Conservation (phyloP, 2,329 filamentous ascomycete species). For the Microsporum canis region DNA sequence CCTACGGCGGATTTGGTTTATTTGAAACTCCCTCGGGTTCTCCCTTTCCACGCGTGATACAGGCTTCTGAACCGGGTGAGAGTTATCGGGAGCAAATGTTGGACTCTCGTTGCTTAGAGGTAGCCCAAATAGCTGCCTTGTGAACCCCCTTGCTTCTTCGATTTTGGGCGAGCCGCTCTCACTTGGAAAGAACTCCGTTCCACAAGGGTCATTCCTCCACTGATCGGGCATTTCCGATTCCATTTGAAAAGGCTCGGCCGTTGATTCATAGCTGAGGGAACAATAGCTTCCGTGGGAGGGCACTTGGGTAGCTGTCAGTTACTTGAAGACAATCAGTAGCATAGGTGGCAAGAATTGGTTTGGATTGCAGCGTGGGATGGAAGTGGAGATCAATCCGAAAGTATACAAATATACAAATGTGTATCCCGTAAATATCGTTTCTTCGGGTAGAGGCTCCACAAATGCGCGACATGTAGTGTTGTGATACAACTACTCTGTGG, state of each 20-base stretch:
- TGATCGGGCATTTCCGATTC: neutral
- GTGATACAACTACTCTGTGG: constrained; percentile 4
- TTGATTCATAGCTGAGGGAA: neutral
- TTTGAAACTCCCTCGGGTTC: constrained; percentile 62
- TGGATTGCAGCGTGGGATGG: neutral
- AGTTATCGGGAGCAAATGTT: neutral
- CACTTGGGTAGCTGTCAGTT: neutral
- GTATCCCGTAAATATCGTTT: neutral
- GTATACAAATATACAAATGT: neutral
- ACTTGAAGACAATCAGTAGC: neutral
- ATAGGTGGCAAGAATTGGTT: neutral
- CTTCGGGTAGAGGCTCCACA: neutral
- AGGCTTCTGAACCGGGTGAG: constrained; percentile 42
- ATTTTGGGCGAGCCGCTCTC: neutral
- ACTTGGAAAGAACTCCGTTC: neutral
- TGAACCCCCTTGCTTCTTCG: neutral
- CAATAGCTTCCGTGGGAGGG: neutral
- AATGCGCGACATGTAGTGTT: constrained; percentile 4
- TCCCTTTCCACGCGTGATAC: constrained; percentile 52
- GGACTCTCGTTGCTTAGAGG: neutral
- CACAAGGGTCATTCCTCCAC: neutral
- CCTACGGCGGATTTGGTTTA: constrained; percentile 59
- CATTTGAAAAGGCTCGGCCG: neutral
- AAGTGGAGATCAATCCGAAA: neutral
- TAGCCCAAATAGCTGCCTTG: neutral